Conservation (phyloP, 2,329 filamentous ascomycete species). For the Neopestalotiopsis clavispora region DNA sequence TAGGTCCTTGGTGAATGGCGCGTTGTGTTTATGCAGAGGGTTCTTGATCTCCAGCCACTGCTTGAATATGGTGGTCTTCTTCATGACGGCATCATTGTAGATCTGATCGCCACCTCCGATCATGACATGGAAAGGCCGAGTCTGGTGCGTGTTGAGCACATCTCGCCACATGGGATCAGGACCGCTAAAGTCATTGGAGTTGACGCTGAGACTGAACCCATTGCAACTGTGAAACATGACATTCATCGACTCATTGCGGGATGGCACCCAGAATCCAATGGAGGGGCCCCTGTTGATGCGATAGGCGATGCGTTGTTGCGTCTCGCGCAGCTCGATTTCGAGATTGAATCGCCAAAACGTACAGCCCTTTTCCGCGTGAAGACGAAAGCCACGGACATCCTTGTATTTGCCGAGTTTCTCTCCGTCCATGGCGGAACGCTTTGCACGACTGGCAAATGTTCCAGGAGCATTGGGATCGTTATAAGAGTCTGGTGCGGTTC, state of each 20-base stretch:
- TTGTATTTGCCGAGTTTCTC: conserved; percentile 82
- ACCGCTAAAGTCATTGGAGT: conserved; percentile 81
- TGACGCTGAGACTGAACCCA: conserved; percentile 83
- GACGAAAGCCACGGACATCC: conserved; percentile 79
- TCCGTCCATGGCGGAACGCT: conserved; percentile 68
- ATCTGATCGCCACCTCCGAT: conserved; percentile 96
- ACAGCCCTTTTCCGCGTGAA: conserved; percentile 83
- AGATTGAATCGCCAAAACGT: conserved; percentile 99
- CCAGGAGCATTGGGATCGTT: conserved; percentile 54
- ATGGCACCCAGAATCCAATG: conserved; percentile 93
- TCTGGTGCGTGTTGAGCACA: conserved; percentile 90
- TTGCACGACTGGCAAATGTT: conserved; percentile 59
- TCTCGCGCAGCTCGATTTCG: conserved; percentile 81
- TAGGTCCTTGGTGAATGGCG: conserved; percentile 79
- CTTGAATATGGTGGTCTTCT: conserved; percentile 76
- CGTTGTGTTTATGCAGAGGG: conserved; percentile 76
- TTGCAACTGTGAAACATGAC: conserved; percentile 99
- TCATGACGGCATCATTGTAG: conserved; percentile 87
- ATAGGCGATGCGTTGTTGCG: conserved; percentile 88
- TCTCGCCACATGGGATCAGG: conserved; percentile 98
- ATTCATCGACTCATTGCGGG: conserved; percentile 86
- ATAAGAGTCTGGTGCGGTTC: conserved; percentile 55
- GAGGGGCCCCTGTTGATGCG: conserved; percentile 91
- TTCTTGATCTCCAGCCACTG: conserved; percentile 86
- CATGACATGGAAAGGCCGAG: conserved; percentile 96